phyloP scores from a whole-genome alignment of 2,329 filamentous ascomycete genomes.

The Fusarium albosuccineum region DNA sequence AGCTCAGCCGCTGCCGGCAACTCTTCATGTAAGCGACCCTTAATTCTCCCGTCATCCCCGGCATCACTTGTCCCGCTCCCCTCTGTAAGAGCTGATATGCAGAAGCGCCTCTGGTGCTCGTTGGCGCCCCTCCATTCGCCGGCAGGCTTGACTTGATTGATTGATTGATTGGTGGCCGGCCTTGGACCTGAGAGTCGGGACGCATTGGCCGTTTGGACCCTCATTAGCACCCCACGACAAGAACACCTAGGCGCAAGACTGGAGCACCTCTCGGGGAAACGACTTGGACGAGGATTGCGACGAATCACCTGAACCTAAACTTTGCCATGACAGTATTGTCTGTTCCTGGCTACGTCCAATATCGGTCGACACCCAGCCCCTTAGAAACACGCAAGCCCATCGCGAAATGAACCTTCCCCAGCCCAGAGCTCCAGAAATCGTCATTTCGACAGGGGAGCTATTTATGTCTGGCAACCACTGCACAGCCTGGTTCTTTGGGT shows the following conservation, averaged over 20 bases:
- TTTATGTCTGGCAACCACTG: constrained; percentile 29
- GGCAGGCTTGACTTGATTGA: constrained; percentile 20
- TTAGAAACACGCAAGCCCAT: constrained; percentile 34
- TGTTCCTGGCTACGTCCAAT: constrained; percentile 20
- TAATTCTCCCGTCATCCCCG: constrained; percentile 30
- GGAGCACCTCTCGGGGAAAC: not conserved
- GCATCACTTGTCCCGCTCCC: constrained; percentile 11
- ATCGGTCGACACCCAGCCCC: constrained; percentile 30
- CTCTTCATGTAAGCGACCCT: constrained; percentile 39
- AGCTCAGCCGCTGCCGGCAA: constrained; percentile 40
- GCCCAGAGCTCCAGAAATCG: constrained; percentile 20
- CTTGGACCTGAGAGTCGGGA: constrained; percentile 7
- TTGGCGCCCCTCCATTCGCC: constrained; percentile 23
- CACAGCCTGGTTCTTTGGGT: constrained; percentile 25
- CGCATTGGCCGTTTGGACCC: constrained; percentile 9
- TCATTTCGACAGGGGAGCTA: constrained; percentile 23
- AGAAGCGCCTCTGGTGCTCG: constrained; percentile 29
- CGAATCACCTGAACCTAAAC: constrained; percentile 8
- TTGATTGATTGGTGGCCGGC: constrained; percentile 33
- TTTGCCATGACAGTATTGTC: not conserved
- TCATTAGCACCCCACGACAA: constrained; percentile 6
- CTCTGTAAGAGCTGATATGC: constrained; percentile 44
- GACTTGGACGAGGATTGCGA: constrained; percentile 3
- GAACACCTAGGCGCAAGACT: constrained; percentile 11
- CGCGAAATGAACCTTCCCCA: constrained; percentile 18